Base-by-base conservation (phyloP, 495 filamentous ascomycete species). In the Oleoguttula mirabilis region DNA sequence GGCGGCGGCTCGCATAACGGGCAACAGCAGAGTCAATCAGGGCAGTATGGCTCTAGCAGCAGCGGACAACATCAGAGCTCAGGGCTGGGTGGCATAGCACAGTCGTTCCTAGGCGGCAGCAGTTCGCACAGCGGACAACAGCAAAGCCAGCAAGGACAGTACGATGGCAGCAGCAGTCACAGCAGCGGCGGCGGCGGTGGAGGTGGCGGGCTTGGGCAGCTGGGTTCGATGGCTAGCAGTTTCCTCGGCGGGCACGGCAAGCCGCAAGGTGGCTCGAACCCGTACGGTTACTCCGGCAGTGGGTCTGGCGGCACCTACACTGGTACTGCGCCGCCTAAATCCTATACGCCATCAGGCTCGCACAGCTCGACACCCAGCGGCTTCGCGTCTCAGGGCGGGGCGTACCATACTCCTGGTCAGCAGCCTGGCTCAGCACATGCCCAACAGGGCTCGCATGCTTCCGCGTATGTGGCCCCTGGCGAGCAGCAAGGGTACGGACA, bases 81-180 rank as follows among this genome's bases (percentile, higher is more conserved):
- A 11, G 44, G 35, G 5, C 35, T 62, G n/a, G 58, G 56, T 15
- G 42, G 49, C 12, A 31, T 61, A 12, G 67, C 67, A 6, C 44
- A 43, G 21, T 59, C 55, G 3, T 50, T 71, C 14, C 54, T 71
- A 0, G 58, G 62, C 21, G 62, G 66, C 1, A 59, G 64, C n/a
- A 60, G 57, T 5, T 47, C 52, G 22, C 38, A 47, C 30, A 51
- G 59, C 24, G 53, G 53, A 20, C 52, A 53, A 41, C 49, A 56
- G 36, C 50, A 54, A 15, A 55, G 58, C 21, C 41, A 43, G 22
- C 42, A 38, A 19, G 41, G 48, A 4, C 56, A 58, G 20, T 23
- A 45, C 21, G 12, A 12, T 8, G 21, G 23, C 25, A 14, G 19
- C 12, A 25, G 21, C 12, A 14, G 20, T 3, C 21, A 28, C 32